phyloP scores from a whole-genome alignment of 2,329 filamentous ascomycete genomes.

The Trematosphaeria pertusa region DNA sequence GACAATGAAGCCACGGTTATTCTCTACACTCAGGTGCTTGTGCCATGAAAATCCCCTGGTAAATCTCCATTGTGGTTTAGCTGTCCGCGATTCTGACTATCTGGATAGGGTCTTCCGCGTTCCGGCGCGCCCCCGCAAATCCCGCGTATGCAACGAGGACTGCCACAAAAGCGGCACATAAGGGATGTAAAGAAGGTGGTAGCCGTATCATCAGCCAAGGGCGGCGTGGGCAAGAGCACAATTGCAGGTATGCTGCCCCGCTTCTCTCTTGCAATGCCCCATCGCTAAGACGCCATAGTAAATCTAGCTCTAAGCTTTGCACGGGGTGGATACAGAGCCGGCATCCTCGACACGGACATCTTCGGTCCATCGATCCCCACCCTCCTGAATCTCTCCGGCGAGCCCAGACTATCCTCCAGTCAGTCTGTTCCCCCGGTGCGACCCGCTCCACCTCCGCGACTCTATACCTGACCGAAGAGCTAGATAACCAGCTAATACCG shows the following conservation, averaged over 20 bases:
- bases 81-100: slow-evolving; percentile 7
- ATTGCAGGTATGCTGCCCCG: slow-evolving; percentile 68
- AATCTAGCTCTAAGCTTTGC: slow-evolving; percentile 91
- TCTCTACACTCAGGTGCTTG: slow-evolving; percentile 60
- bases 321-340: slow-evolving; percentile 77
- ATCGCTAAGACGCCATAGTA: slow-evolving; percentile 45
- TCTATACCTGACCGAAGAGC: slow-evolving; percentile 11
- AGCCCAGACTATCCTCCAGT: slow-evolving; percentile 79
- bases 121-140: slow-evolving; percentile 71
- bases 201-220: slow-evolving; percentile 96
- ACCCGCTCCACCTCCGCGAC: too few relatives aligned
- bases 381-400: slow-evolving; percentile 79
- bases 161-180: slow-evolving; percentile 82
- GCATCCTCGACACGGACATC: slow-evolving; percentile 94
- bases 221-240: slow-evolving; percentile 97
- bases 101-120: slow-evolving; percentile 77
- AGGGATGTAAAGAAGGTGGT: slow-evolving; percentile 88
- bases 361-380: slow-evolving; percentile 96
- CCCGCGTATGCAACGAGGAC: slow-evolving; percentile 77
- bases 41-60: slow-evolving; percentile 91
- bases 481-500: slow-evolving; percentile 82
- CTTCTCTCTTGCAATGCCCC: not conserved
- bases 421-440: slow-evolving; percentile 47
- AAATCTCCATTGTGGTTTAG: slow-evolving; percentile 25
- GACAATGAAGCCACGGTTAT: slow-evolving; percentile 54